Evolutionary conservation across 371 early-diverging fungal species (phyloP), one percentile per base, ranked within the genome.

Genomic region (Capillidium rhysosporum): DNA sequence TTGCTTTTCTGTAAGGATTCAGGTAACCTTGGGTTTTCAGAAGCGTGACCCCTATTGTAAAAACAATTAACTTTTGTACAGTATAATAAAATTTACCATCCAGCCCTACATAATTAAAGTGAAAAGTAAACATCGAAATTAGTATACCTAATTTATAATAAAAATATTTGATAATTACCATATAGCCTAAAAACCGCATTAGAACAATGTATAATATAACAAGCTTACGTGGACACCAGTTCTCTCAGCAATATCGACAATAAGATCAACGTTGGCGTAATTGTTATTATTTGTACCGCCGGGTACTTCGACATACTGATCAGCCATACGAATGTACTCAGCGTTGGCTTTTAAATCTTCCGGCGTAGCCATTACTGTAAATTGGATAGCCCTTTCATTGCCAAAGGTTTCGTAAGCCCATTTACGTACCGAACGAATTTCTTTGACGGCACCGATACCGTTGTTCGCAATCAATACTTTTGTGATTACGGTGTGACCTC

Each of bases 391-490:
- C 20, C 84, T 73, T 66, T 95, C 92, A 61, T 92, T 80, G 49
- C 97, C 96, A 75, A 98, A 97, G 14, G 87, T 88, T 64, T 92
- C 92, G 64, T 98, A 98, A 3, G 98, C 83, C 92, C 95, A 98
- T 64, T 95, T 84, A 56, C 96, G 82, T 29, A 98, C 87, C 1
- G 95, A 94, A 44, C 95, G 79, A 57, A 98, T 96, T 72, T 92
- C 97, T 68, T 98, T 98, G 65, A 97, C 92, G 47, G 99, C 99
- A 3, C 95, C 98, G 71, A 98, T 92, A 60, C 98, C 98, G 76
- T 97, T 98, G 76, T 98, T 98, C 60, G 98, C 99, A 62, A 96
- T 91, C 58, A 96, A 73, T 18, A 96, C 82, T 59, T 80, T 82
- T 23, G 78, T 78, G 61, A 89, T 89, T 8, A 88, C 86, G 30